These are phyloP conservation scores for Cryphonectria nitschkei DNA, from an alignment of 2,329 filamentous ascomycete species.

Conservation along the genomic window DNA sequence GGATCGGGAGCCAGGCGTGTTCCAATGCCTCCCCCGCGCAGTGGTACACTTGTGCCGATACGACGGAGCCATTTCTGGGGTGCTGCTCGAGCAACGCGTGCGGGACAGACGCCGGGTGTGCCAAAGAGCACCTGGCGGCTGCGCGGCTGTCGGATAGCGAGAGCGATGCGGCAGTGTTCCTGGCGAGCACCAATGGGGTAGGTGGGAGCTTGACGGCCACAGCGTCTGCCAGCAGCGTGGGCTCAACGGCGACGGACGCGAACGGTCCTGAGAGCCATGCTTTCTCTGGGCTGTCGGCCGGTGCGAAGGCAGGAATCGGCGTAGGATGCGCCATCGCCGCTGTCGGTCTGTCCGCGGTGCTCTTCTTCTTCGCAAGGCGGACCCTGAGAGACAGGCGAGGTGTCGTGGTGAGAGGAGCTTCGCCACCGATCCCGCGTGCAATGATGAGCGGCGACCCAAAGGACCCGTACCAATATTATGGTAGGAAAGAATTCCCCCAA, in stretches of 20 bases:
- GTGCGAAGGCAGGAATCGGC: conserved; percentile 31
- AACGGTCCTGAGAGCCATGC: not conserved
- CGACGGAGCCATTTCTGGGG: conserved; percentile 42
- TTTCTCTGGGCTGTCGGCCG: conserved; percentile 24
- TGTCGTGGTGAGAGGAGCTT: conserved; percentile 18
- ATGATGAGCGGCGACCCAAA: not conserved
- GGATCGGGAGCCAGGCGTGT: conserved; percentile 41
- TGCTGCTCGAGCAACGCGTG: conserved; percentile 45
- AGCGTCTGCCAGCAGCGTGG: not conserved
- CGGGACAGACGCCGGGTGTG: conserved; percentile 32
- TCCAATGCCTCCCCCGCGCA: conserved; percentile 28
- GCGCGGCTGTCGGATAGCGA: conserved; percentile 34
- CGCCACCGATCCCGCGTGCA: conserved; percentile 6
- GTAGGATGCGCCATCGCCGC: conserved; percentile 24
- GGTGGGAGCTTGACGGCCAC: conserved; percentile 5
- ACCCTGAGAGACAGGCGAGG: conserved; percentile 2
- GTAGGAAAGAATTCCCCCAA: not conserved
- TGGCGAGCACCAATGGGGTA: not conserved
- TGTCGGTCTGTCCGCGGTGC: conserved; percentile 21
- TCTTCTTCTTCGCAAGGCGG: conserved; percentile 17
- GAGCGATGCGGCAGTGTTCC: conserved; percentile 28
- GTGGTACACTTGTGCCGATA: conserved; percentile 42
- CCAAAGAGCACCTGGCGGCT: conserved; percentile 31
- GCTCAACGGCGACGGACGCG: not conserved
- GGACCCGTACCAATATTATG: not conserved